Percentiles rank a stretch among this genome's conserved stretches.
phyloP scores from a whole-genome alignment of 1,284 basidiomycete genomes.

The Rhodofomes roseus region DNA sequence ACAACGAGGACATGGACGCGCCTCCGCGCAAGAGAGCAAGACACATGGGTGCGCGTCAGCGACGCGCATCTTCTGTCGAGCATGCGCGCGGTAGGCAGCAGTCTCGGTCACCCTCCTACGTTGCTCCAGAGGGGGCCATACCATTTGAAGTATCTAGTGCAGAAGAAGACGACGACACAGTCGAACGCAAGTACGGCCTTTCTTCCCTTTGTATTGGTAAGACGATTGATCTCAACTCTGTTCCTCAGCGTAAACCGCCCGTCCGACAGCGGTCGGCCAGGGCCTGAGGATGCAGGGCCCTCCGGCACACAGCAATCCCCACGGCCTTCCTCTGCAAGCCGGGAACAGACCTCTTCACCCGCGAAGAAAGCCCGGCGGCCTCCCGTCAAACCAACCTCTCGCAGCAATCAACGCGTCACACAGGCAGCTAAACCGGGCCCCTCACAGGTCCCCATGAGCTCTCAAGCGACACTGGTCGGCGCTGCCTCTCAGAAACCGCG shows the following conservation, averaged over 20 bases:
- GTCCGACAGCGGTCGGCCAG: slow-evolving; percentile 2
- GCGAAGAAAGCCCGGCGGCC: not conserved
- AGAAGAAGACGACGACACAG: not conserved
- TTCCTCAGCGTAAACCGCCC: not conserved
- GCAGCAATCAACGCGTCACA: not conserved
- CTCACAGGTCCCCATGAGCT: slow-evolving; percentile 15
- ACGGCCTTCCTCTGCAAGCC: not conserved
- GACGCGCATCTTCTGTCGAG: slow-evolving; percentile 2
- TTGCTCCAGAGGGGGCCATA: not conserved
- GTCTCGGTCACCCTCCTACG: not conserved
- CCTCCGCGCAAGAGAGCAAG: slow-evolving; percentile 4
- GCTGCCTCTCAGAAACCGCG: slow-evolving; percentile 11
- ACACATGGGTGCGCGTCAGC: slow-evolving; percentile 4
- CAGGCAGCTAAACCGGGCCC: not conserved
- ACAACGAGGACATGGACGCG: not conserved
- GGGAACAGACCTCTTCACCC: not conserved
- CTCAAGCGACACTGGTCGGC: slow-evolving; percentile 20
- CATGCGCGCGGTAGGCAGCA: not conserved
- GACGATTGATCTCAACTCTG: not conserved
- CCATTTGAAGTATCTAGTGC: not conserved
- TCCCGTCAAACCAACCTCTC: not conserved
- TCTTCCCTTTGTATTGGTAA: too few relatives aligned
- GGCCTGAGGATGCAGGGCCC: slow-evolving; percentile 13
- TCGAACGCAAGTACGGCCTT: too few relatives aligned
- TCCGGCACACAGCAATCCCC: slow-evolving; percentile 15